Percentiles rank a stretch among this genome's conserved stretches.
phyloP scores from a whole-genome alignment of 2,329 filamentous ascomycete genomes.

The Decorospora gaudefroyi region DNA sequence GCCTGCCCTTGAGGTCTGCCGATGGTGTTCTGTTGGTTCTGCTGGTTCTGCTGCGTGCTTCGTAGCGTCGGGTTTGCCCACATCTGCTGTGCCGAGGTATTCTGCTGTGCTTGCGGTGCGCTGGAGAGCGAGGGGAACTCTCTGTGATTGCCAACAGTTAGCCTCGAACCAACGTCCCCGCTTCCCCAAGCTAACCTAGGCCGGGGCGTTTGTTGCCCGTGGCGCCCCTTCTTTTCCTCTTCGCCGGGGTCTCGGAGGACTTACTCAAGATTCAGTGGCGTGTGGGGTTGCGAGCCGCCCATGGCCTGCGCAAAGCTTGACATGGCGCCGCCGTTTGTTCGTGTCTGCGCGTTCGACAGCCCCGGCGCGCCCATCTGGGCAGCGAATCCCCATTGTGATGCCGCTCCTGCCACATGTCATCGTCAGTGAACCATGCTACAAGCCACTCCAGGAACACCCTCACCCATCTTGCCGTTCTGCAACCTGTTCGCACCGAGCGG shows the following conservation, averaged over 20 bases:
- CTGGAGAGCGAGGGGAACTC: conserved; percentile 67
- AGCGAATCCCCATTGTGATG: conserved; percentile 63
- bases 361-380: conserved; percentile 59
- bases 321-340: conserved; percentile 55
- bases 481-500: conserved; percentile 55
- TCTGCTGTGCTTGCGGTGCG: conserved; percentile 60
- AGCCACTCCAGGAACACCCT: conserved; percentile 13
- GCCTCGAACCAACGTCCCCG: conserved; percentile 21
- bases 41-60: conserved; percentile 57
- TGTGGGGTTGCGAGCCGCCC: conserved; percentile 58
- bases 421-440: conserved; percentile 24
- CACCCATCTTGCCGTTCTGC: conserved; percentile 61
- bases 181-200: not conserved
- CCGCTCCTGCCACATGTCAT: conserved; percentile 51
- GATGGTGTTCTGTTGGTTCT: conserved; percentile 58
- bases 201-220: not conserved
- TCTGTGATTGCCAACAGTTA: conserved; percentile 48
- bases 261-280: conserved; percentile 62
- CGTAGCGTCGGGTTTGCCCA: conserved; percentile 63
- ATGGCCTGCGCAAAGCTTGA: conserved; percentile 63
- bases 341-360: conserved; percentile 56
- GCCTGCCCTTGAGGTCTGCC: conserved; percentile 56
- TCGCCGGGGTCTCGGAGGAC: conserved; percentile 37
- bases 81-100: conserved; percentile 56
- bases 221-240: conserved; percentile 2